Percentiles rank a stretch among this genome's conserved stretches.
These are phyloP conservation scores for Coprinopsis marcescibilis DNA, from an alignment of 768 basidiomycete genomes.

Conservation along the genomic window DNA sequence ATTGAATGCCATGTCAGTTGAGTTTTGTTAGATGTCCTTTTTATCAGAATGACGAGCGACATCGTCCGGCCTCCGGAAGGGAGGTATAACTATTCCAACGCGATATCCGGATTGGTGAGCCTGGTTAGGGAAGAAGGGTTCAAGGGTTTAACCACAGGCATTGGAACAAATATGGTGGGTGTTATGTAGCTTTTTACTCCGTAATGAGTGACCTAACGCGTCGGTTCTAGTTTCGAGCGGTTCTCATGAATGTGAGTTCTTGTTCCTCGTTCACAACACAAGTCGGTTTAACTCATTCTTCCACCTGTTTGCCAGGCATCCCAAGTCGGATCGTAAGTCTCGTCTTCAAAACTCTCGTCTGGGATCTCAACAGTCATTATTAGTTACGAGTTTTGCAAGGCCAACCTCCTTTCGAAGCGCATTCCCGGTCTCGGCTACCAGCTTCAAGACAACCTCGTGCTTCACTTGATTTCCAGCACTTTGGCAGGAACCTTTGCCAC, in stretches of 20 bases:
- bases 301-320: conserved; percentile 44
- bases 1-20: neutral
- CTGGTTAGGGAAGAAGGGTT: conserved; percentile 68
- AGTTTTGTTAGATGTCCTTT: conserved; percentile 48
- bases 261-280: too few species aligned
- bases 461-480: conserved; percentile 65
- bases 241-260: conserved; percentile 81
- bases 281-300: conserved; percentile 10
- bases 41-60: conserved; percentile 89
- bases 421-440: conserved; percentile 55
- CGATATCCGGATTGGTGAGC: conserved; percentile 60
- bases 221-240: conserved; percentile 37
- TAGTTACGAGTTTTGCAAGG: conserved; percentile 78
- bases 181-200: neutral
- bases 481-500: conserved; percentile 74
- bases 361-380: neutral
- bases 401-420: conserved; percentile 42
- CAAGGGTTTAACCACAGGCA: conserved; percentile 62
- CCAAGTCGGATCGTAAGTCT: conserved; percentile 77
- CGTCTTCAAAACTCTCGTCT: neutral
- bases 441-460: conserved; percentile 55
- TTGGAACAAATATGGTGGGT: conserved; percentile 73
- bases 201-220: conserved; percentile 8
- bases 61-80: conserved; percentile 66
- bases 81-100: conserved; percentile 75